Base-by-base conservation (phyloP, 371 early-diverging fungal species). In the Mortierella sp. region DNA sequence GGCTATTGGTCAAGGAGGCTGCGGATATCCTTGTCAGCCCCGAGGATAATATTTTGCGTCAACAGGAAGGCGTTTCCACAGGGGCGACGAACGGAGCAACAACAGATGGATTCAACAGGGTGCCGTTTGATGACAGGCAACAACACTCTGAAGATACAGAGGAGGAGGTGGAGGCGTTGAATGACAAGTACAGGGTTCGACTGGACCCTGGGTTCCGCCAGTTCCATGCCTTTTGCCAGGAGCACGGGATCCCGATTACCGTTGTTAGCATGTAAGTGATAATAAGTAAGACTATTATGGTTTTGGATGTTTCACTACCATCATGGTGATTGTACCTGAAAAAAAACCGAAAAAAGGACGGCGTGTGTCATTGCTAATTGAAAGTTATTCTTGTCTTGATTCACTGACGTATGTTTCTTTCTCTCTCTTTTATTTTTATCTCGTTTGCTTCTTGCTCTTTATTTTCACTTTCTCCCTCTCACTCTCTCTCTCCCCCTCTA, bases 1-100 rank as follows among this genome's bases (percentile, higher is more conserved):
- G 48, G 21, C 14, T 83, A 38, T 73, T 71, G 8, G 18, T 76
- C 56, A 24, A 74, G 24, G 76, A 83, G 21, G 83, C 83, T 35
- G 83, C 75, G 18, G 83, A 83, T 41, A 79, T 83, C 44, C 51
- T 83, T 54, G 55, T 79, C 24, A 76, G 78, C 14, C 75, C 78
- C 11, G 51, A 32, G 1, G 63, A 58, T 7, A 21, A 71, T 63
- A 44, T 71, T 43, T 46, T 32, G 32, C 27, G 12, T 10, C 27
- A 55, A 18, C 35, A 56, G 29, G n/a, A 70, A 14, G 32, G 58
- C 65, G 72, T 38, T 21, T 24, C 72, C 70, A 18, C 70, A 74
- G 41, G 81, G 71, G 32, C 18, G 56, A 16, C 70, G 32, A 32
- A 29, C 4, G 7, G 35, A 12, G 1, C 60, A 60, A 12, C 27